These are phyloP conservation scores for Oryza longistaminata DNA, from an alignment of 176 grass and related monocot species.

Conservation along the genomic window DNA sequence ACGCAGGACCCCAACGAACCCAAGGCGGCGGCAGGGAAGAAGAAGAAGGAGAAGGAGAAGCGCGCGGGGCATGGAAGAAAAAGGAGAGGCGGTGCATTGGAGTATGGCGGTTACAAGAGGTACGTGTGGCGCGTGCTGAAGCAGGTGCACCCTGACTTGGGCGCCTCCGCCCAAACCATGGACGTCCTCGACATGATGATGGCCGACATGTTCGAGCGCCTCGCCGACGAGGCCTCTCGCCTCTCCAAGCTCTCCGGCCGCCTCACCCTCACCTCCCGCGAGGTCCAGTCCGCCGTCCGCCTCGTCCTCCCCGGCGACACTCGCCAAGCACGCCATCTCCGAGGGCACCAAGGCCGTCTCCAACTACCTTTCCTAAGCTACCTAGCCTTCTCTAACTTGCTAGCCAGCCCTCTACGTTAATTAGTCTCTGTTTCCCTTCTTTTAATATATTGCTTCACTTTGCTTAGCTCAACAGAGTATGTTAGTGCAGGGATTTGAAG, in stretches of 20 bases:
- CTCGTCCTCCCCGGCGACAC: conserved; percentile 64
- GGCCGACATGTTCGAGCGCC: conserved; percentile 84
- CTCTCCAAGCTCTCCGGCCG: conserved; percentile 33
- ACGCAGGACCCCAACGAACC: conserved; percentile 22
- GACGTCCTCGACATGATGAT: conserved; percentile 78
- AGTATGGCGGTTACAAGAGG: conserved; percentile 58
- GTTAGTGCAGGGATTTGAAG: too few relatives aligned
- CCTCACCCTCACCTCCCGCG: conserved; percentile 54
- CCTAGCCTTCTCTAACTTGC: too few relatives aligned
- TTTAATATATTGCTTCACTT: too few relatives aligned
- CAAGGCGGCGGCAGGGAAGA: background rate
- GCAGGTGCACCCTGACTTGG: conserved; percentile 83
- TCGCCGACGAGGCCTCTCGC: conserved; percentile 63
- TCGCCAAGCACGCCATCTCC: conserved; percentile 55
- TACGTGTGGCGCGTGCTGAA: conserved; percentile 90
- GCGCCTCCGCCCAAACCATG: conserved; percentile 62
- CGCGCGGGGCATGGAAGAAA: background rate
- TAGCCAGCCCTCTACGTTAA: too few relatives aligned
- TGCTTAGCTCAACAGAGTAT: too few relatives aligned
- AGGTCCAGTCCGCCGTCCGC: conserved; percentile 66
- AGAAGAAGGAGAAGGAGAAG: background rate
- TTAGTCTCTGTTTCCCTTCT: too few relatives aligned
- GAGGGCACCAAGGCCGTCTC: conserved; percentile 61
- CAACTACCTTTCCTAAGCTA: conserved; percentile 35
- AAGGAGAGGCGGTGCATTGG: conserved; percentile 40